Percentiles rank a stretch among this genome's conserved stretches.
Conservation (phyloP, 78 protist species). For the Chrysochromulina tobinii region DNA sequence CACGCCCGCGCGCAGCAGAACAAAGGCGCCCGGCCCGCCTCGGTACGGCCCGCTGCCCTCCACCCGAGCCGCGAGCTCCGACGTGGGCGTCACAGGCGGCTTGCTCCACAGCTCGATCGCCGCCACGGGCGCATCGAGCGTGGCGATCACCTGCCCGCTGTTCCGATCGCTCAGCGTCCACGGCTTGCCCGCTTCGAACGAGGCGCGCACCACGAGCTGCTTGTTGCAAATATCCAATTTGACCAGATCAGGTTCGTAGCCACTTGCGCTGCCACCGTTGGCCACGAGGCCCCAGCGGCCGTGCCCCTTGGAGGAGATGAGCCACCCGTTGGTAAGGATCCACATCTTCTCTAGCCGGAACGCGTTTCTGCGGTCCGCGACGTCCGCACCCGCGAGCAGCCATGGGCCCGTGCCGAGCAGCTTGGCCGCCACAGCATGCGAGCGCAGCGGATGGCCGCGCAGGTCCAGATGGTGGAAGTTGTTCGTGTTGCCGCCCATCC, state of each 20-base stretch:
- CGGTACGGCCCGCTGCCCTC: slow-evolving; percentile 1
- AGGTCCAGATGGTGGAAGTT: background rate
- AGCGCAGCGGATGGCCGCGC: no score
- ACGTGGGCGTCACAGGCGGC: background rate
- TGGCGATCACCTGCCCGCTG: background rate
- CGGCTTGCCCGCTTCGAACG: background rate
- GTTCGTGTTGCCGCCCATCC: background rate
- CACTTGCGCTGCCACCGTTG: background rate
- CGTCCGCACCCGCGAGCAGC: background rate
- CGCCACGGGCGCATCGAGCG: no score
- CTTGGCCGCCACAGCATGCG: background rate
- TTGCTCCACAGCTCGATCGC: background rate
- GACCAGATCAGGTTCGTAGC: no score
- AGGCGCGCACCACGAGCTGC: background rate
- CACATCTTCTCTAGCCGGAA: background rate
- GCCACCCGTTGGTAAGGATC: background rate
- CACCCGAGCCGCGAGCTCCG: background rate
- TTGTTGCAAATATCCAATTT: background rate
- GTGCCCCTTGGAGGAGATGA: background rate
- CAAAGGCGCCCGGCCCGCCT: background rate
- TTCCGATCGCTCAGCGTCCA: background rate
- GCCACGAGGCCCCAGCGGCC: background rate
- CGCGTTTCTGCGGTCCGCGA: background rate
- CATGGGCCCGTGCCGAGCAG: slow-evolving; percentile 12
- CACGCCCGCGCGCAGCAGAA: no score